Evolutionary conservation across 2,329 filamentous ascomycete species (phyloP).

Genomic region (Penicillium frequentans): DNA sequence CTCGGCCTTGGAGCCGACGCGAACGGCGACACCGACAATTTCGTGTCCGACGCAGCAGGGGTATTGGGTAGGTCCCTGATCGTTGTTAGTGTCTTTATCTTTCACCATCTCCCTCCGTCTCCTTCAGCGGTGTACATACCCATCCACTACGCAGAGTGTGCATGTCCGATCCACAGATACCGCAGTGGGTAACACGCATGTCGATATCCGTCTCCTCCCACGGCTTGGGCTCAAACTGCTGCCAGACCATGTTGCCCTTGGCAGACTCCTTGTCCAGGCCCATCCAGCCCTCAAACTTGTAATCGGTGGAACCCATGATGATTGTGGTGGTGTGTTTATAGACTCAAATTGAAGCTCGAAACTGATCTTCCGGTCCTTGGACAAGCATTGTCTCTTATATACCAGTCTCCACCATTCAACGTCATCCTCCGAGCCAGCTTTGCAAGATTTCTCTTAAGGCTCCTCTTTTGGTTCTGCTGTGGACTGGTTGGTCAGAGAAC

Average conservation of each 20-base stretch:
- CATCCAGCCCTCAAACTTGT: constrained; percentile 59
- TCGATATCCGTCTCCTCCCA: constrained; percentile 66
- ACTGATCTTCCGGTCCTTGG: neutral
- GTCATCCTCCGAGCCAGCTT: too few species aligned
- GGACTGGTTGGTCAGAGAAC: neutral
- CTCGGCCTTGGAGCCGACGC: constrained; percentile 52
- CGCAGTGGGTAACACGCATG: constrained; percentile 63
- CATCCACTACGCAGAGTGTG: constrained; percentile 56
- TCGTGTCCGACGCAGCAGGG: constrained; percentile 63
- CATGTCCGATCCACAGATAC: constrained; percentile 64
- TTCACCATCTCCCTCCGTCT: neutral
- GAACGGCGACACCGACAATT: constrained; percentile 60
- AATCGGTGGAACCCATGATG: constrained; percentile 36
- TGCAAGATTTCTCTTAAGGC: too few species aligned
- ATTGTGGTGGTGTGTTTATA: neutral
- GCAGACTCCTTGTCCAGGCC: constrained; percentile 50
- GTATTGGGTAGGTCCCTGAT: constrained; percentile 35
- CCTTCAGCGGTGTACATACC: constrained; percentile 21
- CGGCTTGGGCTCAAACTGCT: constrained; percentile 60
- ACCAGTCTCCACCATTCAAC: too few species aligned
- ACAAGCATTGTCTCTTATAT: neutral
- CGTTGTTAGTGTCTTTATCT: neutral
- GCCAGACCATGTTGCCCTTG: constrained; percentile 56
- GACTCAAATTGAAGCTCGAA: neutral
- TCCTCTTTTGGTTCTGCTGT: neutral